These are phyloP conservation scores for Calocera viscosa DNA, from an alignment of 768 basidiomycete species.

Conservation along the genomic window DNA sequence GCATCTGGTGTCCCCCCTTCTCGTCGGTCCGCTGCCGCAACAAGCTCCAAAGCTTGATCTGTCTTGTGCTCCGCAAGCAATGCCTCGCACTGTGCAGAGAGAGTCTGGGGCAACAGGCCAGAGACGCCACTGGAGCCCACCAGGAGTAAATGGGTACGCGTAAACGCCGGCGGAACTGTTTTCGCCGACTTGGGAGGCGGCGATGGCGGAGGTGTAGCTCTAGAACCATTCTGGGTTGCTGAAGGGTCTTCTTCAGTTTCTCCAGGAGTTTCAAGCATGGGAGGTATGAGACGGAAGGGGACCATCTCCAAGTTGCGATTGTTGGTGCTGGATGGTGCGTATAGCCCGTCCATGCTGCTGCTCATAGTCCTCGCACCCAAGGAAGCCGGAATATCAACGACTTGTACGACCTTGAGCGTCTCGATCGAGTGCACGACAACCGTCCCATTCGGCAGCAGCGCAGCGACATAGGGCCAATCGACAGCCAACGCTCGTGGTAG, in stretches of 20 bases:
- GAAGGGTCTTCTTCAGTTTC: background rate
- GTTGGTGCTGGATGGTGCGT: background rate
- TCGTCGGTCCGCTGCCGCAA: slow-evolving; percentile 23
- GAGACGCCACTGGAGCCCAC: slow-evolving; percentile 22
- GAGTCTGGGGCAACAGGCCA: slow-evolving; percentile 20
- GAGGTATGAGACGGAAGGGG: background rate
- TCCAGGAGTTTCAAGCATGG: background rate
- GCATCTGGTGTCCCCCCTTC: slow-evolving; percentile 26
- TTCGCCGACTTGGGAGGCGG: slow-evolving; percentile 18
- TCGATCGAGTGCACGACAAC: slow-evolving; percentile 74
- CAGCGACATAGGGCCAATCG: slow-evolving; percentile 69
- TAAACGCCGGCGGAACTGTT: slow-evolving; percentile 18
- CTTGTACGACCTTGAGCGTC: slow-evolving; percentile 58
- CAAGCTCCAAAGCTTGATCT: slow-evolving; percentile 22
- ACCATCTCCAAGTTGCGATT: background rate
- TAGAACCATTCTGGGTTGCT: slow-evolving; percentile 18
- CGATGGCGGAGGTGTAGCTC: slow-evolving; percentile 25
- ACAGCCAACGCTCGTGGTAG: slow-evolving; percentile 65
- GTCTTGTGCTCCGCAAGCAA: slow-evolving; percentile 18
- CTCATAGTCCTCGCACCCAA: background rate
- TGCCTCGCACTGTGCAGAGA: slow-evolving; percentile 18
- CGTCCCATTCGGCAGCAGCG: slow-evolving; percentile 64
- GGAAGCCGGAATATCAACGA: slow-evolving; percentile 40
- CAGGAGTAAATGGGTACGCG: slow-evolving; percentile 17
- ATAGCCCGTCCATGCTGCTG: slow-evolving; percentile 6